Percentiles rank a stretch among this genome's conserved stretches.
phyloP scores from a whole-genome alignment of 306 rosid genomes.

The Glycine latifolia region DNA sequence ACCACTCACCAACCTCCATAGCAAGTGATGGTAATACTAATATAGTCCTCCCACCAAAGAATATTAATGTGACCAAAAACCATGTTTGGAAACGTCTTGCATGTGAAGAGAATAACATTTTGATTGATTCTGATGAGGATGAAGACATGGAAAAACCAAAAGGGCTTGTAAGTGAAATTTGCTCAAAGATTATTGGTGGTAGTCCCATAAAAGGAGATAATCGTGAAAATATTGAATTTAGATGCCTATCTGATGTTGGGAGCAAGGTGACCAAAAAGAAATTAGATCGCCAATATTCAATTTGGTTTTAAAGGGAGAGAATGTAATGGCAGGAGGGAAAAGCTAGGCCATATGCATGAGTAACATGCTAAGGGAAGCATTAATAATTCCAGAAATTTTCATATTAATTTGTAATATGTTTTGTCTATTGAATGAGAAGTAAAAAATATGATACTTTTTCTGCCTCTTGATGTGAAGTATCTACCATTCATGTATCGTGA shows the following conservation, averaged over 20 bases:
- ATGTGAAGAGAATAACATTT: slow-evolving; percentile 50
- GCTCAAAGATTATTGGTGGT: slow-evolving; percentile 58
- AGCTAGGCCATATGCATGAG: not conserved
- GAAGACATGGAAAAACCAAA: slow-evolving; percentile 50
- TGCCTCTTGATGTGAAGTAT: not conserved
- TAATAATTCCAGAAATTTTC: not conserved
- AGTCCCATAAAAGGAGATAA: not conserved
- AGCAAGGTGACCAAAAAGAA: slow-evolving; percentile 46
- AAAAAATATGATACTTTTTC: not conserved
- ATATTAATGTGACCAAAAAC: slow-evolving; percentile 4
- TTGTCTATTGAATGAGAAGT: not conserved
- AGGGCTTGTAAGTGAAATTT: slow-evolving; percentile 55
- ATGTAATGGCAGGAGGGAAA: too few relatives aligned
- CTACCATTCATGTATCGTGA: not conserved
- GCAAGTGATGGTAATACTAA: not conserved
- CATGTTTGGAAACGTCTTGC: slow-evolving; percentile 57
- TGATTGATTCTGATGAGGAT: slow-evolving; percentile 54
- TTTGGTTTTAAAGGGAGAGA: slow-evolving; percentile 52
- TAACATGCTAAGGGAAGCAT: not conserved
- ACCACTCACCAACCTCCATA: not conserved
- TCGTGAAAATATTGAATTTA: slow-evolving; percentile 46
- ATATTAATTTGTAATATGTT: not conserved
- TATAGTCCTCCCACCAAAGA: slow-evolving; percentile 1
- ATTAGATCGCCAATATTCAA: slow-evolving; percentile 58
- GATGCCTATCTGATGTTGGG: slow-evolving; percentile 68